Evolutionary conservation across 1,139 yeast species (phyloP).

Genomic region (Tardiomyces blankii): DNA sequence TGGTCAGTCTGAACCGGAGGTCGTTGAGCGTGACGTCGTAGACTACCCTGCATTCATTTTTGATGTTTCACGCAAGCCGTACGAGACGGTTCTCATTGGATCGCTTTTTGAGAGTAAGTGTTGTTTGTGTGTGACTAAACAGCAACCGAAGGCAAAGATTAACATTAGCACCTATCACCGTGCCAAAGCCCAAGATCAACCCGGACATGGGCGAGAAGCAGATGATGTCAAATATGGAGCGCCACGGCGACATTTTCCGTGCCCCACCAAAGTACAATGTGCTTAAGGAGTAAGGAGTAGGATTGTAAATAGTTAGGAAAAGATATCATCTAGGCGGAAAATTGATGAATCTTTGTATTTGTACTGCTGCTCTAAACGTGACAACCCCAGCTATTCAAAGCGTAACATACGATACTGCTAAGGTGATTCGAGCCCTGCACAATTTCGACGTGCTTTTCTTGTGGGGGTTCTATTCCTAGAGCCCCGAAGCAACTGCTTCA

Average conservation of each 20-base stretch:
- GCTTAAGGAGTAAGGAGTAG: background rate
- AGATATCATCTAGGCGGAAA: too few species aligned
- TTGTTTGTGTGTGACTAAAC: background rate
- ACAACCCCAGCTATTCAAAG: too few species aligned
- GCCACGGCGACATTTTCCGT: conserved; percentile 27
- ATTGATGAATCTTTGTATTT: too few species aligned
- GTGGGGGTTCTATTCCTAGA: too few species aligned
- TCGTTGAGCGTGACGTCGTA: conserved; percentile 46
- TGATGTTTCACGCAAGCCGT: conserved; percentile 53
- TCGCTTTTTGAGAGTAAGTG: conserved; percentile 52
- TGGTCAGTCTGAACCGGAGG: conserved; percentile 28
- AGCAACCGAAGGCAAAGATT: background rate
- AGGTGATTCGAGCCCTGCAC: too few species aligned
- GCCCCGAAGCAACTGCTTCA: too few species aligned
- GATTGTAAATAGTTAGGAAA: background rate
- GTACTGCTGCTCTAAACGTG: too few species aligned
- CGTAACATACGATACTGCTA: too few species aligned
- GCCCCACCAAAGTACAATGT: conserved; percentile 10
- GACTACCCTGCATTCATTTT: conserved; percentile 71
- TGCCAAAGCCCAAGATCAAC: background rate
- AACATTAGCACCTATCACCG: background rate
- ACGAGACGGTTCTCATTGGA: conserved; percentile 60
- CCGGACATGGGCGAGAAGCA: conserved; percentile 2
- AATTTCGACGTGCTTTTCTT: too few species aligned
- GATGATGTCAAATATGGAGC: conserved; percentile 22